phyloP scores from a whole-genome alignment of 2,329 filamentous ascomycete genomes.

The Calonectria fujianensis region DNA sequence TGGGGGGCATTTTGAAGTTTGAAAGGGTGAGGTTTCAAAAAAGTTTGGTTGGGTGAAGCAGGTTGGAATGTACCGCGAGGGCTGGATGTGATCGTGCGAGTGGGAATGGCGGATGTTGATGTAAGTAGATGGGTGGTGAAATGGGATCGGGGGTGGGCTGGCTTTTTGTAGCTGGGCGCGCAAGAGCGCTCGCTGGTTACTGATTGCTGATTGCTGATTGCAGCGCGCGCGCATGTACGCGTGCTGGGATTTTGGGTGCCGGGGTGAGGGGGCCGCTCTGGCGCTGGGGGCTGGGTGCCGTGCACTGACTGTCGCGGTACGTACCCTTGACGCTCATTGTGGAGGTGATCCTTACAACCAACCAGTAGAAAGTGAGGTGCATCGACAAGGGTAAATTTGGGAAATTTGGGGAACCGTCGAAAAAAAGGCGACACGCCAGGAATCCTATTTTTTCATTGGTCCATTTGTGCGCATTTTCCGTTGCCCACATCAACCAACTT shows the following conservation, averaged over 20 bases:
- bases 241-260: conserved; percentile 26
- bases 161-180: conserved; percentile 78
- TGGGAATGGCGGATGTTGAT: conserved; percentile 60
- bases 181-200: conserved; percentile 70
- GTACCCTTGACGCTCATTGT: conserved; percentile 5
- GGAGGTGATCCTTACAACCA: conserved; percentile 3
- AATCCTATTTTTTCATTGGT: conserved; percentile 38
- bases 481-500: conserved; percentile 14
- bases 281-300: conserved; percentile 24
- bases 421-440: conserved; percentile 24
- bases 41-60: conserved; percentile 42
- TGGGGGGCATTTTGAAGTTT: conserved; percentile 86
- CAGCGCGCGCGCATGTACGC: conserved; percentile 24
- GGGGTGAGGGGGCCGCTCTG: conserved; percentile 20
- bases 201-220: conserved; percentile 67
- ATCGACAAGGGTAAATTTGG: conserved; percentile 26
- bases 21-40: conserved; percentile 34
- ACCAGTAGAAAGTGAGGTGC: conserved; percentile 21
- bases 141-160: conserved; percentile 70
- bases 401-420: conserved; percentile 13
- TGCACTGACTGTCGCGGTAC: conserved; percentile 17
- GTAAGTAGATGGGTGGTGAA: conserved; percentile 68
- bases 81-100: conserved; percentile 50
- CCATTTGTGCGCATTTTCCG: conserved; percentile 20
- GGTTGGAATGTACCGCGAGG: conserved; percentile 40